Percentiles rank a stretch among this genome's conserved stretches.
These are phyloP conservation scores for Sphaceloma murrayae DNA, from an alignment of 2,329 filamentous ascomycete species.

Conservation along the genomic window DNA sequence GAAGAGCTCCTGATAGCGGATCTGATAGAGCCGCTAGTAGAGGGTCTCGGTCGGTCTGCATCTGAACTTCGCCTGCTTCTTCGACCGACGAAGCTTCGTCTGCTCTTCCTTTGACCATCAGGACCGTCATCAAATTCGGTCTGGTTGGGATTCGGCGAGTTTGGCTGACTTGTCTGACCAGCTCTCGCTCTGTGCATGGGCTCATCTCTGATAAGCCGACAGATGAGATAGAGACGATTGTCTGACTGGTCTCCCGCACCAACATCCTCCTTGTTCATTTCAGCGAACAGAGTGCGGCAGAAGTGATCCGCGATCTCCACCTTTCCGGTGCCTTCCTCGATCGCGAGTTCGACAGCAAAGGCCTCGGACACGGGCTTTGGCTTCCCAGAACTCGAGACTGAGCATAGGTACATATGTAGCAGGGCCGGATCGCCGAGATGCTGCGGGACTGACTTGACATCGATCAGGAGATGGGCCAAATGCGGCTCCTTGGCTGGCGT, in stretches of 20 bases:
- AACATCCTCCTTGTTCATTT: constrained; percentile 68
- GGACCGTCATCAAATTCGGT: constrained; percentile 11
- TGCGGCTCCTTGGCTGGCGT: constrained; percentile 58
- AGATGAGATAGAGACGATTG: constrained; percentile 70
- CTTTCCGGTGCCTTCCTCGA: constrained; percentile 57
- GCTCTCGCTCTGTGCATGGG: constrained; percentile 23
- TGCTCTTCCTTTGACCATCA: constrained; percentile 2
- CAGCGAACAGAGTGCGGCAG: constrained; percentile 78
- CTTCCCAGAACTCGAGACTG: constrained; percentile 54
- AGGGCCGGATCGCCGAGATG: constrained; percentile 65
- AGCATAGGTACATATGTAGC: constrained; percentile 67
- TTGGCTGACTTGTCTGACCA: neutral
- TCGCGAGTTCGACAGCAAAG: constrained; percentile 67
- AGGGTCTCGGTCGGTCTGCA: constrained; percentile 1
- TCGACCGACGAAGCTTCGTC: constrained; percentile 5
- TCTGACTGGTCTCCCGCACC: constrained; percentile 55
- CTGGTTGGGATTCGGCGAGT: constrained; percentile 12
- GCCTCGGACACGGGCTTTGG: constrained; percentile 68
- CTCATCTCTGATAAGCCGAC: constrained; percentile 62
- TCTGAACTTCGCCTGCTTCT: constrained; percentile 11
- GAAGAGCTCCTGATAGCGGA: constrained; percentile 12
- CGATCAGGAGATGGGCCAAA: constrained; percentile 72
- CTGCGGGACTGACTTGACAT: constrained; percentile 73
- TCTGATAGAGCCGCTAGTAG: constrained; percentile 4
- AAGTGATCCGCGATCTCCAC: constrained; percentile 55